Conservation (phyloP, 2,329 filamentous ascomycete genomes). For the Colletotrichum lindemuthianum region DNA sequence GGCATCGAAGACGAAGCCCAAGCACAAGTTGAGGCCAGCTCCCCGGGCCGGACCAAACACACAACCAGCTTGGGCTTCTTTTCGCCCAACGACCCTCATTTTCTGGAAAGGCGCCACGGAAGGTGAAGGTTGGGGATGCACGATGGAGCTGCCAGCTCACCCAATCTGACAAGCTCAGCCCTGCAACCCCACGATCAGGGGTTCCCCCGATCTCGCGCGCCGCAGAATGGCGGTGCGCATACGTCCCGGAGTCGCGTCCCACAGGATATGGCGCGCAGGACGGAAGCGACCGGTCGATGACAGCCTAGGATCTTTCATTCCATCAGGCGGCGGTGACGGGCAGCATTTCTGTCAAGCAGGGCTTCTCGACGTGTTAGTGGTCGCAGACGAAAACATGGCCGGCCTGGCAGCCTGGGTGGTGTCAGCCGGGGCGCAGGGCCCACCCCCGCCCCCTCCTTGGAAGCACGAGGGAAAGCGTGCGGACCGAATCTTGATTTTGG, state of each 20-base stretch:
- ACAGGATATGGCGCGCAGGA: too few species aligned
- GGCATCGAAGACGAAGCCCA: conserved; percentile 23
- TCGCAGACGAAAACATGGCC: too few species aligned
- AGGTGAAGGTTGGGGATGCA: conserved; percentile 27
- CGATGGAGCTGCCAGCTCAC: conserved; percentile 35
- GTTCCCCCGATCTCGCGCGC: conserved; percentile 9
- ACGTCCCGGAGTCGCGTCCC: background rate
- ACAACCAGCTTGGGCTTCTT: background rate
- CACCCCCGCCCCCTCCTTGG: background rate
- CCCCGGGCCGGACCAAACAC: background rate
- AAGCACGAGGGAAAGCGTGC: conserved; percentile 1
- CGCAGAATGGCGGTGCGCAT: conserved; percentile 8
- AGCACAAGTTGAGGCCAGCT: conserved; percentile 16
- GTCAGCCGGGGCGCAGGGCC: conserved; percentile 14
- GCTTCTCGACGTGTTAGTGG: background rate
- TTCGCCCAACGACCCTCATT: conserved; percentile 15
- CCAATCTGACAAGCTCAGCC: conserved; percentile 38
- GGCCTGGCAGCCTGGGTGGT: background rate
- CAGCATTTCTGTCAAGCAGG: conserved; percentile 6
- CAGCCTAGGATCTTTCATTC: too few species aligned
- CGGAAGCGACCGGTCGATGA: too few species aligned
- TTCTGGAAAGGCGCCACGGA: background rate
- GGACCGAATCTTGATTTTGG: conserved; percentile 35
- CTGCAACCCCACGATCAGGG: conserved; percentile 35
- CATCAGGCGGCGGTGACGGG: conserved; percentile 5